Conservation (phyloP, 2,329 filamentous ascomycete genomes). For the Coniochaeta prunicola region DNA sequence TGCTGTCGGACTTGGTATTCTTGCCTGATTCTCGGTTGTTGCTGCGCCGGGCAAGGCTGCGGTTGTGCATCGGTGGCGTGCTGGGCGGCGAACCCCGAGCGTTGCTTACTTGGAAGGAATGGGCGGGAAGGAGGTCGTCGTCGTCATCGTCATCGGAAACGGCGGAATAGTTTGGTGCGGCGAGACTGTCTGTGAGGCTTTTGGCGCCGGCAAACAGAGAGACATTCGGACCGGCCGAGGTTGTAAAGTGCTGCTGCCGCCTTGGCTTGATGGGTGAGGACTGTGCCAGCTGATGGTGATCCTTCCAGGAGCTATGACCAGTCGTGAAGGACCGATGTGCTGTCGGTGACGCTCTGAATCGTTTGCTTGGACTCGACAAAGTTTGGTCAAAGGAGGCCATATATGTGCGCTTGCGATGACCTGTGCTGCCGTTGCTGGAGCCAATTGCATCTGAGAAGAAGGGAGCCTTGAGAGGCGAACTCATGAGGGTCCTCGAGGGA, state of each 20-base stretch:
- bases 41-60: conserved; percentile 39
- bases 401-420: conserved; percentile 58
- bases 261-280: conserved; percentile 80
- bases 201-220: conserved; percentile 72
- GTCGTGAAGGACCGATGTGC: conserved; percentile 48
- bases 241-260: conserved; percentile 68
- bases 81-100: conserved; percentile 75
- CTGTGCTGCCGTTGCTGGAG: conserved; percentile 60
- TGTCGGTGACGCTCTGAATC: conserved; percentile 60
- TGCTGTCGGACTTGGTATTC: conserved; percentile 32
- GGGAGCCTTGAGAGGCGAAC: conserved; percentile 75
- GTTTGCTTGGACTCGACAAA: conserved; percentile 55
- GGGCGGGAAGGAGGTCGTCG: conserved; percentile 69
- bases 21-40: conserved; percentile 30
- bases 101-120: conserved; percentile 61
- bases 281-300: conserved; percentile 66
- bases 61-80: conserved; percentile 65
- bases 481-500: conserved; percentile 63
- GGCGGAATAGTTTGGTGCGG: conserved; percentile 53
- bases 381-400: conserved; percentile 49
- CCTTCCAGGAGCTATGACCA: conserved; percentile 63
- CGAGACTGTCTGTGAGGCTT: conserved; percentile 57
- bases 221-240: conserved; percentile 61
- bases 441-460: conserved; percentile 79
- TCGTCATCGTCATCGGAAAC: conserved; percentile 79